These are phyloP conservation scores for Exophiala sideris DNA, from an alignment of 2,329 filamentous ascomycete genomes.

Conservation along the genomic window DNA sequence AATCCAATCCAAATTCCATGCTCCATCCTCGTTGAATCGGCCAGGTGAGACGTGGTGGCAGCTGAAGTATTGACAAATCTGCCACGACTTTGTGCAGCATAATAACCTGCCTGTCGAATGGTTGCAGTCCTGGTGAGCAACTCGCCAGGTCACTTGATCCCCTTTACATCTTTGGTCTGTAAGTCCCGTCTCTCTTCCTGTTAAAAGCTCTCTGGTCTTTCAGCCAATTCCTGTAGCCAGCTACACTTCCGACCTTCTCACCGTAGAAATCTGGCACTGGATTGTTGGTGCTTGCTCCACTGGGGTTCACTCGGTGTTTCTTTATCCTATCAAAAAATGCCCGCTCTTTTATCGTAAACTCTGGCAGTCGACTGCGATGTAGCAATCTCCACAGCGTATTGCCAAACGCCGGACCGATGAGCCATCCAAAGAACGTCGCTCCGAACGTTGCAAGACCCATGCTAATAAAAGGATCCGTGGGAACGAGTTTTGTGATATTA, in stretches of 20 bases:
- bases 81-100: too few relatives aligned
- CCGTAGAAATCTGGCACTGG: constrained; percentile 97
- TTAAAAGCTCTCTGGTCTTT: constrained; percentile 98
- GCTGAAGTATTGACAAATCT: too few relatives aligned
- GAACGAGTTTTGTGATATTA: constrained; percentile 25
- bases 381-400: constrained; percentile 73
- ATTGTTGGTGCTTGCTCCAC: constrained; percentile 82
- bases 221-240: constrained; percentile 89
- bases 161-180: constrained; percentile 10
- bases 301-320: constrained; percentile 87
- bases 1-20: background rate
- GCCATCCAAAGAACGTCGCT: constrained; percentile 79
- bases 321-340: constrained; percentile 91
- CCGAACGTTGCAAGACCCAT: constrained; percentile 76
- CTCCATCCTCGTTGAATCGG: too few relatives aligned
- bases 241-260: constrained; percentile 93
- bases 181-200: constrained; percentile 63
- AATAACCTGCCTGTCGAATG: background rate
- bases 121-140: background rate
- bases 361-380: constrained; percentile 56
- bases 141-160: background rate
- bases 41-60: too few relatives aligned
- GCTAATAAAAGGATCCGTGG: constrained; percentile 79
- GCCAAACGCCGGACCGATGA: constrained; percentile 78
- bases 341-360: constrained; percentile 69